A percentile compares a stretch with the other conserved stretches of the same genome.
Conservation (phyloP, 208 protist genomes). For the Naegleria lovaniensis region DNA sequence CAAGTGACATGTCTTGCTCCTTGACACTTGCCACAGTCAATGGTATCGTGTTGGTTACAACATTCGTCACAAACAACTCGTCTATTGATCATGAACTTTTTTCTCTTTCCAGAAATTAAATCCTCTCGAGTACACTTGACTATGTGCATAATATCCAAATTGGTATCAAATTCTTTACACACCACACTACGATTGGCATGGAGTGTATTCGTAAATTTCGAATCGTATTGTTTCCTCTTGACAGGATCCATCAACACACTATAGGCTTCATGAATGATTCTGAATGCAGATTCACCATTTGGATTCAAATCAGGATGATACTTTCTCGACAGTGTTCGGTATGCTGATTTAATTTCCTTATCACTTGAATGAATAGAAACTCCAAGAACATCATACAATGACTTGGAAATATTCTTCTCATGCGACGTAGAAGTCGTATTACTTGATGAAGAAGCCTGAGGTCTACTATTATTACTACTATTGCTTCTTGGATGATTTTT, state of each 20-base stretch:
- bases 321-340: constrained; percentile 65
- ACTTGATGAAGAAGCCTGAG: background rate
- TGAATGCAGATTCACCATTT: constrained; percentile 66
- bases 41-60: background rate
- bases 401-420: background rate
- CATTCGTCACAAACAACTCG: background rate
- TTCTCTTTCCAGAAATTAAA: background rate
- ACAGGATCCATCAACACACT: constrained; percentile 66
- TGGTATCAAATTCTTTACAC: background rate
- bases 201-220: background rate
- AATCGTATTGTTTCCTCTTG: constrained; percentile 76
- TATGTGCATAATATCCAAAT: background rate
- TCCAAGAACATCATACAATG: background rate
- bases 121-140: background rate
- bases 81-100: background rate
- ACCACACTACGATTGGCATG: background rate
- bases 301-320: constrained; percentile 80
- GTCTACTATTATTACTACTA: background rate
- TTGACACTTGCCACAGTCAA: background rate
- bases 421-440: background rate
- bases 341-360: constrained; percentile 68
- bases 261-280: constrained; percentile 79
- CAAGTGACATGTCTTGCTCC: background rate
- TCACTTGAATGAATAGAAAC: background rate
- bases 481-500: background rate